phyloP scores from a whole-genome alignment of 805 yeast genomes.

The Wickerhamomyces sydowiorum region DNA sequence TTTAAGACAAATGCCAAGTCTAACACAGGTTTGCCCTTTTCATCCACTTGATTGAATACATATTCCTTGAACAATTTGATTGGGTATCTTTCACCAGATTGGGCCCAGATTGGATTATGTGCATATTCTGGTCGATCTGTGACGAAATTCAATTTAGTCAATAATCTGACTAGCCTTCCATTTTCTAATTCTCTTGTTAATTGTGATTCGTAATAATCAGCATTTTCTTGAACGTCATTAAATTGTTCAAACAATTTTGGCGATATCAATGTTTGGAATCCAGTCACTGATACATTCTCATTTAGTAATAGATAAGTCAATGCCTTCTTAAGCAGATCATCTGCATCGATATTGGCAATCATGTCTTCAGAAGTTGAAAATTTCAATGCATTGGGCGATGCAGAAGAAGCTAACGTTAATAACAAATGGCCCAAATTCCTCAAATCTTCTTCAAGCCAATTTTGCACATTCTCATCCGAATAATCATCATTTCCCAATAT shows the following conservation, averaged over 20 bases:
- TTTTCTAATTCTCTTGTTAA: conserved; percentile 78
- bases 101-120: conserved; percentile 58
- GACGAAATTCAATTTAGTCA: conserved; percentile 76
- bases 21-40: conserved; percentile 66
- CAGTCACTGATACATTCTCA: conserved; percentile 20
- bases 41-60: conserved; percentile 81
- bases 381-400: conserved; percentile 23
- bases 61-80: conserved; percentile 74
- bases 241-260: conserved; percentile 40
- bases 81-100: conserved; percentile 70
- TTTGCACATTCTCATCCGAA: background rate
- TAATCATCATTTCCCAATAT: conserved; percentile 42
- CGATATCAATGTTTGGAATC: conserved; percentile 34
- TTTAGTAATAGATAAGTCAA: conserved; percentile 32
- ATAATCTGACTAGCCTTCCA: conserved; percentile 74
- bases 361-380: conserved; percentile 8
- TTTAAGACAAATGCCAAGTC: conserved; percentile 79
- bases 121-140: conserved; percentile 67
- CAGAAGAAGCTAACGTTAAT: conserved; percentile 41
- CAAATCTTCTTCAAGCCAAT: conserved; percentile 38
- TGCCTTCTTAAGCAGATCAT: conserved; percentile 40
- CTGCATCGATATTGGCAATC: conserved; percentile 28
- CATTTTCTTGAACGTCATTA: conserved; percentile 43
- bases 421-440: conserved; percentile 53
- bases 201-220: conserved; percentile 56